Conservation (phyloP, 371 early-diverging fungal genomes). For the Thermomucor indicae-seudaticae region DNA sequence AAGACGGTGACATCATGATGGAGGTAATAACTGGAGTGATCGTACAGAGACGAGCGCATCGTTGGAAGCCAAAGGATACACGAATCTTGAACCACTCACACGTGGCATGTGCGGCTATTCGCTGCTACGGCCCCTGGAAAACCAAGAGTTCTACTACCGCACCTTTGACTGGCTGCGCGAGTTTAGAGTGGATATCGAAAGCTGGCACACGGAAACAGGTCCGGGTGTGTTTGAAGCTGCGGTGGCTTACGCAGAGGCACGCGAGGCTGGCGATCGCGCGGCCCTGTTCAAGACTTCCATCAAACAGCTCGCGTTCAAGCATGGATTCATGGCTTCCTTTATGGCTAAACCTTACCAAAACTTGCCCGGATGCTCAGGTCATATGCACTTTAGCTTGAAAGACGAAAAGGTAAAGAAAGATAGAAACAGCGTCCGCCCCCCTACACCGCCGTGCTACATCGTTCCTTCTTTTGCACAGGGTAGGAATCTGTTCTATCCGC, state of each 20-base stretch:
- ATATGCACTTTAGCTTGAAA: constrained; percentile 73
- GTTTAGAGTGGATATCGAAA: constrained; percentile 70
- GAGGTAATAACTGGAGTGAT: background rate
- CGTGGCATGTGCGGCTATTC: constrained; percentile 86
- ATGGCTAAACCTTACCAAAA: constrained; percentile 82
- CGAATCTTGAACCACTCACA: constrained; percentile 54
- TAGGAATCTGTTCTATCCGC: constrained; percentile 51
- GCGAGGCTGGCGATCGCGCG: constrained; percentile 72
- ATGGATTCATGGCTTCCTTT: constrained; percentile 73
- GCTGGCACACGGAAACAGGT: constrained; percentile 83
- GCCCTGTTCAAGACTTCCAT: constrained; percentile 75
- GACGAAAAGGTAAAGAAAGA: no score
- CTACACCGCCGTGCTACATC: no score
- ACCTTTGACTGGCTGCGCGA: constrained; percentile 64
- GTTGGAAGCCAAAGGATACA: constrained; percentile 54
- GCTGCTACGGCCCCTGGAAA: constrained; percentile 63
- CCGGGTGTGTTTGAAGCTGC: constrained; percentile 89
- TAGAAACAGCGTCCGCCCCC: no score
- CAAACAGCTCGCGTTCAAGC: constrained; percentile 71
- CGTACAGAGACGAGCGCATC: constrained; percentile 69
- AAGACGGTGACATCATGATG: background rate
- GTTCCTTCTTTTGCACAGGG: no score
- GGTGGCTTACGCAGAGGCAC: constrained; percentile 57
- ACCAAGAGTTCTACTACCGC: constrained; percentile 70
- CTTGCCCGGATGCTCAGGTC: constrained; percentile 82